These are phyloP conservation scores for Trametes elegans DNA, from an alignment of 768 basidiomycete genomes.

Conservation along the genomic window DNA sequence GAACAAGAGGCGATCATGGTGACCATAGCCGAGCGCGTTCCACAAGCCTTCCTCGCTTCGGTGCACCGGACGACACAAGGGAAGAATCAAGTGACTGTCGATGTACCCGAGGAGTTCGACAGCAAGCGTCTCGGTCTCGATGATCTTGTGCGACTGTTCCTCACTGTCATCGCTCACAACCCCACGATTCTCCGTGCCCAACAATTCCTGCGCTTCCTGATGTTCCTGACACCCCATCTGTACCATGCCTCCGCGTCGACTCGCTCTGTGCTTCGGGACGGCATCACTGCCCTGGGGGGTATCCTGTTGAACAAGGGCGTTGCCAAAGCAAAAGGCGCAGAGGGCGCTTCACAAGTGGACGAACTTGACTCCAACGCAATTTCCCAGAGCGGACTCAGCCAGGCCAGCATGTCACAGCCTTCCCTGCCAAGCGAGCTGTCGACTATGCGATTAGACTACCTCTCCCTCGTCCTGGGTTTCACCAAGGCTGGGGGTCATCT, in stretches of 20 bases:
- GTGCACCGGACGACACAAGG: conserved; percentile 39
- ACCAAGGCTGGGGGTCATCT: conserved; percentile 48
- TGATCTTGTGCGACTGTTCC: conserved; percentile 66
- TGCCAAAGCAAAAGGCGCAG: conserved; percentile 40
- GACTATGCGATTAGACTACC: conserved; percentile 64
- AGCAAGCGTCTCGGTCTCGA: conserved; percentile 54
- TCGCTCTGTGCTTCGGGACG: conserved; percentile 58
- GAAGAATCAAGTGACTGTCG: conserved; percentile 37
- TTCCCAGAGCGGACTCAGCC: conserved; percentile 25
- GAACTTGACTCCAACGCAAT: conserved; percentile 12
- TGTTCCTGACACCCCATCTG: conserved; percentile 52
- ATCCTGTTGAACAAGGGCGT: conserved; percentile 47
- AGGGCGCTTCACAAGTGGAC: conserved; percentile 13
- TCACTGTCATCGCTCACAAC: conserved; percentile 80
- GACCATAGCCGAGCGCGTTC: conserved; percentile 68
- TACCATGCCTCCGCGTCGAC: conserved; percentile 54
- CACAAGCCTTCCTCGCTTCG: conserved; percentile 63
- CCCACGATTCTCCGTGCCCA: conserved; percentile 64
- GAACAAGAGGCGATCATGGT: conserved; percentile 72
- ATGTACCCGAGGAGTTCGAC: conserved; percentile 56
- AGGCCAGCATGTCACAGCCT: conserved; percentile 39
- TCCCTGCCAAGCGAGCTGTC: conserved; percentile 51
- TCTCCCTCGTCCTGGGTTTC: conserved; percentile 51
- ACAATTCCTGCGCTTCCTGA: conserved; percentile 63
- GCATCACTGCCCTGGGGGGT: conserved; percentile 62